A percentile compares a stretch with the other conserved stretches of the same genome.
These are phyloP conservation scores for Reticulascus tulasneorum DNA, from an alignment of 2,329 filamentous ascomycete species.

Conservation along the genomic window DNA sequence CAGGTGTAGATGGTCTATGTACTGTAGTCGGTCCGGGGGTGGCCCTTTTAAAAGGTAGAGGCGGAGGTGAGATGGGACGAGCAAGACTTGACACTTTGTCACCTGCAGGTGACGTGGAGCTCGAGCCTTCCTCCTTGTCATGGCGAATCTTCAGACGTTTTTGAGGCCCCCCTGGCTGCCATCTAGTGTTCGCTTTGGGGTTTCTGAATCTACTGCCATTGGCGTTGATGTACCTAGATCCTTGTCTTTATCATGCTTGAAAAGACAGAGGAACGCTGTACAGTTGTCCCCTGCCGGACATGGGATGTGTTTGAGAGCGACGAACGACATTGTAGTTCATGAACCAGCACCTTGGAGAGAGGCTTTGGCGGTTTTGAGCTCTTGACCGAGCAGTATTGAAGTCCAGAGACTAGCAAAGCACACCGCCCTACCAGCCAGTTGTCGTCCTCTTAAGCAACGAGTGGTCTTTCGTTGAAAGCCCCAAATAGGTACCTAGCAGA, in stretches of 20 bases:
- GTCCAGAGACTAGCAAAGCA: too few species aligned
- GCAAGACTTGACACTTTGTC: slow-evolving; percentile 19
- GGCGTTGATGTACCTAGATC: slow-evolving; percentile 11
- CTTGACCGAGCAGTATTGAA: too few species aligned
- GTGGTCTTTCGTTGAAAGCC: too few species aligned
- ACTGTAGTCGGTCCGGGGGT: too few species aligned
- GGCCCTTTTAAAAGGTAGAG: too few species aligned
- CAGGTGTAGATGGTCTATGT: neutral
- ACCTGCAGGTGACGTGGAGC: too few species aligned
- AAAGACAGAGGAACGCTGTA: slow-evolving; percentile 47
- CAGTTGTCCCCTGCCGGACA: slow-evolving; percentile 46
- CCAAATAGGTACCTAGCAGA: too few species aligned
- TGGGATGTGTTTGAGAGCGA: slow-evolving; percentile 42
- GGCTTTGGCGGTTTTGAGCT: too few species aligned
- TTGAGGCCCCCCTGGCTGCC: slow-evolving; percentile 24
- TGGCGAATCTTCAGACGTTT: slow-evolving; percentile 25
- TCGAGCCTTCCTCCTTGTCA: slow-evolving; percentile 3
- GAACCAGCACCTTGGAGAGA: too few species aligned
- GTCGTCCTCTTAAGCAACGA: too few species aligned
- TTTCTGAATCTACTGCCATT: slow-evolving; percentile 7
- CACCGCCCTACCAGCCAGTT: too few species aligned
- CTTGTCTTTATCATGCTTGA: slow-evolving; percentile 38
- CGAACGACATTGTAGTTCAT: slow-evolving; percentile 17
- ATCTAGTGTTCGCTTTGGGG: slow-evolving; percentile 8
- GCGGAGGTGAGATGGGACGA: slow-evolving; percentile 29